Percentiles rank a stretch among this genome's conserved stretches.
Conservation (phyloP, 331 rosid genomes). For the Acacia pycnantha region DNA sequence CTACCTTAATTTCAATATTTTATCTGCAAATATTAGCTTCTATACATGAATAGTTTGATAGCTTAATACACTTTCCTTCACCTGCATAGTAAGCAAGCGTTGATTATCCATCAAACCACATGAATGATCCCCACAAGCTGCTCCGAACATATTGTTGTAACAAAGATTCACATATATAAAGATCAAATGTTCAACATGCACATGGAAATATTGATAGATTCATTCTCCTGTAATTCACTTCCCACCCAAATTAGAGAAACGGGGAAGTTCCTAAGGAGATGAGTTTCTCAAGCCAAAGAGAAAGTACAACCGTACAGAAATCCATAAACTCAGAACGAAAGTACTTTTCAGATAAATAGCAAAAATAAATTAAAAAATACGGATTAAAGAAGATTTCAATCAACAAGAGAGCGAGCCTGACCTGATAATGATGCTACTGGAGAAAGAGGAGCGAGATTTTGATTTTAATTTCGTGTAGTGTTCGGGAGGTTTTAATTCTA, state of each 20-base stretch:
- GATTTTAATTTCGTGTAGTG: background rate
- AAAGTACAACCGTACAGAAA: conserved; percentile 2
- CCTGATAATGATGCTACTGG: conserved; percentile 24
- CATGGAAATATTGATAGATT: background rate
- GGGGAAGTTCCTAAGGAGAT: background rate
- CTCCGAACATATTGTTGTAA: background rate
- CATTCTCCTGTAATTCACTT: background rate
- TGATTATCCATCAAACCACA: background rate
- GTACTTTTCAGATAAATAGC: background rate
- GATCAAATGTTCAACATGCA: background rate
- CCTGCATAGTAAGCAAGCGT: background rate
- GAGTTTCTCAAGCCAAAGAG: background rate
- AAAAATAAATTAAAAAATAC: background rate
- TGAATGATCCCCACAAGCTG: background rate
- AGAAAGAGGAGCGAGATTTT: conserved; percentile 1
- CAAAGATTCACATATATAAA: background rate
- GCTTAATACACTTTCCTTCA: background rate
- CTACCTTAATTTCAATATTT: background rate
- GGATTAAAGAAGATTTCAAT: background rate
- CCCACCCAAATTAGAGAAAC: background rate
- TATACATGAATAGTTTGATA: background rate
- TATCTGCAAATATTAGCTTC: background rate
- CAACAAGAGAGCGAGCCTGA: conserved; percentile 28
- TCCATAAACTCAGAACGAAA: background rate
- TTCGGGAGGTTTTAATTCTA: background rate